Evolutionary conservation across 2,329 filamentous ascomycete species (phyloP).

Genomic region (Microthyrium microscopicum): DNA sequence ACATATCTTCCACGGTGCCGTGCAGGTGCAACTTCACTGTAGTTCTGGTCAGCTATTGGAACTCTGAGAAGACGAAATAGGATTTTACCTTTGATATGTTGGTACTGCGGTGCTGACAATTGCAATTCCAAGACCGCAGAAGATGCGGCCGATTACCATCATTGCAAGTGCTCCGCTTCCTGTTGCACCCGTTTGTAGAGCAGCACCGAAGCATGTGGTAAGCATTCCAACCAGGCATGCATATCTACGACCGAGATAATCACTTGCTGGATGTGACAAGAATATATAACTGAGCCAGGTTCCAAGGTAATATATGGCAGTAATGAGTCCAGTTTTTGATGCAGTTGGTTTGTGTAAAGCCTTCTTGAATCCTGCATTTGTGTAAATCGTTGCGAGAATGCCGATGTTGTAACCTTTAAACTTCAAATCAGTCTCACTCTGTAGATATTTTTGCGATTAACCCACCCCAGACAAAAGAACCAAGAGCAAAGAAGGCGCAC

Average conservation of each 20-base stretch:
- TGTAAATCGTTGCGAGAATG: conserved; percentile 38
- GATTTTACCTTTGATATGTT: conserved; percentile 34
- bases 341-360: conserved; percentile 29
- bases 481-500: conserved; percentile 2
- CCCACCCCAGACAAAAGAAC: conserved; percentile 10
- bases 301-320: conserved; percentile 40
- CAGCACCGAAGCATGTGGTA: conserved; percentile 32
- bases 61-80: not conserved
- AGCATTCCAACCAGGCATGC: conserved; percentile 33
- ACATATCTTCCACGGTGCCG: conserved; percentile 38
- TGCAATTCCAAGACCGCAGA: conserved; percentile 37
- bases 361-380: conserved; percentile 36
- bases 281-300: conserved; percentile 40
- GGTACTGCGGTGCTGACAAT: conserved; percentile 41
- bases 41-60: not conserved
- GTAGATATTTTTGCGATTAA: conserved; percentile 5
- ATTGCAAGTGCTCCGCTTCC: conserved; percentile 26
- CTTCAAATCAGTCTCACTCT: conserved; percentile 3
- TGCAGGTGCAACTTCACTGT: conserved; percentile 38
- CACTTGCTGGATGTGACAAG: conserved; percentile 34
- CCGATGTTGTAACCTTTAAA: conserved; percentile 38
- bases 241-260: conserved; percentile 34
- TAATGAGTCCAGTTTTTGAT: conserved; percentile 34
- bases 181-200: conserved; percentile 29
- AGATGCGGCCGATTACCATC: conserved; percentile 35